A percentile compares a stretch with the other conserved stretches of the same genome.
phyloP scores from a whole-genome alignment of 352 stramenopile genomes.

The Pythium pectinolyticum region DNA sequence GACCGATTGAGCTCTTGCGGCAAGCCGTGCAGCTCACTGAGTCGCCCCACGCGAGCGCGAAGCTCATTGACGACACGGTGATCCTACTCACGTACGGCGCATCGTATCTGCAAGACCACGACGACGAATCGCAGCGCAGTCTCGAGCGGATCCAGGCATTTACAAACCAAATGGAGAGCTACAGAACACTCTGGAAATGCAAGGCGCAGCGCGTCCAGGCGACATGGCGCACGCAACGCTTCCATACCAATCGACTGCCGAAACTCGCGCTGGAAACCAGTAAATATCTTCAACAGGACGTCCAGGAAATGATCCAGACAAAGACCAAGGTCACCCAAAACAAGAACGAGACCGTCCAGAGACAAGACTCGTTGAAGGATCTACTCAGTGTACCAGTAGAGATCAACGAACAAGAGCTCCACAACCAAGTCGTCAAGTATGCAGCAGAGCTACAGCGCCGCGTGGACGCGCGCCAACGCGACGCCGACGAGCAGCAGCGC shows the following conservation, averaged over 20 bases:
- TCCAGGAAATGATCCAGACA: constrained; percentile 30
- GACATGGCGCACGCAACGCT: constrained; percentile 46
- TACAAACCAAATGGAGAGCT: constrained; percentile 22
- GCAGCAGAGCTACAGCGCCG: constrained; percentile 36
- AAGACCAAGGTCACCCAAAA: no score
- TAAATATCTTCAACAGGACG: constrained; percentile 41
- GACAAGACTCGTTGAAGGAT: constrained; percentile 18
- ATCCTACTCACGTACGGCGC: constrained; percentile 47
- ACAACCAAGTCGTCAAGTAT: constrained; percentile 44
- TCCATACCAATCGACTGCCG: constrained; percentile 47
- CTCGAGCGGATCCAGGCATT: constrained; percentile 1
- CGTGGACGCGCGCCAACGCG: constrained; percentile 33
- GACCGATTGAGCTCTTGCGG: constrained; percentile 23
- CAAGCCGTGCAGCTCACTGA: constrained; percentile 12
- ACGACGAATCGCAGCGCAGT: background rate
- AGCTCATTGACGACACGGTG: constrained; percentile 46
- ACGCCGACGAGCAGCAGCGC: constrained; percentile 36
- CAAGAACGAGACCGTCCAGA: constrained; percentile 13
- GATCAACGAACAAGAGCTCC: constrained; percentile 39
- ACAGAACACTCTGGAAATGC: background rate
- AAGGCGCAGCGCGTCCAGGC: constrained; percentile 23
- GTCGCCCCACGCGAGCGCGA: constrained; percentile 14
- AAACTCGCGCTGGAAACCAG: constrained; percentile 38
- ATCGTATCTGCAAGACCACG: constrained; percentile 36
- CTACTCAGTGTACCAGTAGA: constrained; percentile 17